phyloP scores from a whole-genome alignment of 2,329 filamentous ascomycete genomes.

The Pyrenochaeta sp. region DNA sequence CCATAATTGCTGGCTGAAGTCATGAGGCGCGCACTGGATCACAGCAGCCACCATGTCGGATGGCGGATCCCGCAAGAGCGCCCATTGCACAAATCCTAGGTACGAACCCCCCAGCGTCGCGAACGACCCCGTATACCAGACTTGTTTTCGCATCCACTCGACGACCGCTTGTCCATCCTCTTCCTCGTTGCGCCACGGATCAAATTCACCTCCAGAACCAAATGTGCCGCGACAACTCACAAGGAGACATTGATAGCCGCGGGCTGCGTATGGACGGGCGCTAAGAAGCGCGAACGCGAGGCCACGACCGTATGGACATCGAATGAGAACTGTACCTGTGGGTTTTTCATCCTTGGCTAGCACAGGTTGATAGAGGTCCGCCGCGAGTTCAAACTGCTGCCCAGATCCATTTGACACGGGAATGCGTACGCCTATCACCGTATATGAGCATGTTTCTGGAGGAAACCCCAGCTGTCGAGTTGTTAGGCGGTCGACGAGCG shows the following conservation, averaged over 20 bases:
- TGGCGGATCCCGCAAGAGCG: slow-evolving; percentile 14
- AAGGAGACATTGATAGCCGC: slow-evolving; percentile 12
- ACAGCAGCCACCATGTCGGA: slow-evolving; percentile 14
- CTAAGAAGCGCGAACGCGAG: neutral
- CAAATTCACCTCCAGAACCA: slow-evolving; percentile 17
- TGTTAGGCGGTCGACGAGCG: slow-evolving; percentile 4
- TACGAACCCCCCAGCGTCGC: slow-evolving; percentile 14
- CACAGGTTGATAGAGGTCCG: slow-evolving; percentile 12
- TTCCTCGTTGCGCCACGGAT: slow-evolving; percentile 12
- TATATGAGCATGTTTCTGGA: slow-evolving; percentile 16
- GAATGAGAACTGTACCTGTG: slow-evolving; percentile 13
- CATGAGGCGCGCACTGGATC: slow-evolving; percentile 8
- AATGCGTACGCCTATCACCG: slow-evolving; percentile 8
- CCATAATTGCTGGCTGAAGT: slow-evolving; percentile 11
- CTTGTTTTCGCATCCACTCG: slow-evolving; percentile 17
- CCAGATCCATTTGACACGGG: slow-evolving; percentile 5
- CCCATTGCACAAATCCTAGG: slow-evolving; percentile 16
- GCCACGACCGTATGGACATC: slow-evolving; percentile 16
- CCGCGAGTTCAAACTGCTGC: slow-evolving; percentile 11
- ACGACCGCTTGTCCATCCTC: slow-evolving; percentile 13
- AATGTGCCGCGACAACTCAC: slow-evolving; percentile 18
- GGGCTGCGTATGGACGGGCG: slow-evolving; percentile 1
- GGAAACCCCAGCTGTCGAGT: slow-evolving; percentile 7
- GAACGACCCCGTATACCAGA: slow-evolving; percentile 17
- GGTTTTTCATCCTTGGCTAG: slow-evolving; percentile 4